Evolutionary conservation across 306 rosid genomes (phyloP), one percentile per base, ranked within the genome.

Genomic region (Cicer yamashitae): DNA sequence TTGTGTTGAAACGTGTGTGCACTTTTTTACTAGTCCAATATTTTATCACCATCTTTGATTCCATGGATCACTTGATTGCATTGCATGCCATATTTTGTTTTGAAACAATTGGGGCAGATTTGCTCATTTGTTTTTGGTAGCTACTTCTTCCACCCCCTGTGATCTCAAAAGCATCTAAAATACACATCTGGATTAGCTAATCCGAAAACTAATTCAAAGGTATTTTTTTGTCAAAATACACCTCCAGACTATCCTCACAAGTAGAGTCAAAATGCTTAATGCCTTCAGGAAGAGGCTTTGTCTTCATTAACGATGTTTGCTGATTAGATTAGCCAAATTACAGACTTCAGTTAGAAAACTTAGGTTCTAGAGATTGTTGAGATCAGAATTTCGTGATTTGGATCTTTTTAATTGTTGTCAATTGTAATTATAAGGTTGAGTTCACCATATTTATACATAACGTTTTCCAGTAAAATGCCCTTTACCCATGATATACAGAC

Each of bases 401-500:
- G 44, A 62, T 66, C 52, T 63, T 81, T 54, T 60, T 45, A 63
- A 13, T 38, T 67, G 46, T 52, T 11, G 56, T 13, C 6, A n/a
- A 38, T 52, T 11, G 56, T 13, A n/a, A n/a, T n/a, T 12, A 48
- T 48, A n/a, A 14, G 57, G 57, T 51, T 2, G 57, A 17, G 10
- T n/a, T 14, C 57, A 14, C 20, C 34, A 30, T 30, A 30, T 30
- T 30, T 18, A 60, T 58, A 6, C 50, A 30, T 30, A 25, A 30
- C 2, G 34, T 30, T 30, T 30, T 25, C 38, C 3, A 1, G 30
- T 50, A 47, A 61, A 47, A 47, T 9, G 3, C n/a, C 34, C 34
- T n/a, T 44, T 44, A 47, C 52, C 34, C 34, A 30, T 30, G 34
- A 30, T 30, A 30, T 30, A 30, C 34, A 30, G 34, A 30, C 34